Evolutionary conservation across 768 basidiomycete genomes (phyloP), one percentile per base, ranked within the genome.

Genomic region (Russula virescens): DNA sequence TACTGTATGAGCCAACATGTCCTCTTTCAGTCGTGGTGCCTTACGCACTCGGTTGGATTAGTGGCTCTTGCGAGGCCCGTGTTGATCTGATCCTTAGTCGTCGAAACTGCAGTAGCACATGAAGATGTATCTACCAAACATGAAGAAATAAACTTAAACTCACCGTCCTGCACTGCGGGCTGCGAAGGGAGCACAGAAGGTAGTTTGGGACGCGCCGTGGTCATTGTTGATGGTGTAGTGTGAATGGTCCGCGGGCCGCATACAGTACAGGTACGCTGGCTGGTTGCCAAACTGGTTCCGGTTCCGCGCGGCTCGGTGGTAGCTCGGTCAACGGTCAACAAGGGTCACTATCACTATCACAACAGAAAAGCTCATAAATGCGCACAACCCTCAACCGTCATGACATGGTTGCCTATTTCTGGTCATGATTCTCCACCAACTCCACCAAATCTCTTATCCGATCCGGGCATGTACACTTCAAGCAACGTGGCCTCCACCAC

Each of bases 21-120:
- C 5, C 21, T 25, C 23, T 16, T 38, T 0, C 31, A 31, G 31
- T 3, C 3, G 21, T 25, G 51, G 21, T 21, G 9, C 31, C 21
- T n/a, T 5, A 77, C 85, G 55, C 69, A 90, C 89, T 87, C 83
- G 55, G 79, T 69, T 13, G 89, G 86, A 28, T 79, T 80, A 0
- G 89, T 88, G 35, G 85, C 81, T 55, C 83, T 83, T 3, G 80
- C 87, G 25, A 83, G 75, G 16, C 79, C 81, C 2, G 79, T 76
- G 40, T 87, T 69, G 64, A 88, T 79, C 47, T 86, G 78, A 19
- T 75, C 70, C n/a, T 81, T 80, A 11, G 87, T 84, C 18, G 75
- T 71, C 23, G 75, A 86, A 87, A 42, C 28, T 50, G 38, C 45
- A 18, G 8, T 43, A 38, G 3, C 6, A 50, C 43, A 49, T 2